A percentile compares a stretch with the other conserved stretches of the same genome.
These are phyloP conservation scores for Lavandula angustifolia DNA, from an alignment of 257 asterid species.

Conservation along the genomic window DNA sequence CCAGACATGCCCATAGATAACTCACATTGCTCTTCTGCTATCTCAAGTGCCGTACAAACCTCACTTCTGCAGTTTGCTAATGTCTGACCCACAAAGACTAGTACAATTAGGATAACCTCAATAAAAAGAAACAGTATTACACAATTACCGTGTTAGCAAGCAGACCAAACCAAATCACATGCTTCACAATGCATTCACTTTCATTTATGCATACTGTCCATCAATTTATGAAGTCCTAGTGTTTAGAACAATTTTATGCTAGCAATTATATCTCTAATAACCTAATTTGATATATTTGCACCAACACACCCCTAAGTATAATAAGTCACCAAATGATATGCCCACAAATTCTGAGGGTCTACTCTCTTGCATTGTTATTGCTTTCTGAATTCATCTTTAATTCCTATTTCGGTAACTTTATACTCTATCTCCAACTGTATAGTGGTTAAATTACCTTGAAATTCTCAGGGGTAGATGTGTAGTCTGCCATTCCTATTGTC, in stretches of 20 bases:
- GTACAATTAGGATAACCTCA: conserved; percentile 25
- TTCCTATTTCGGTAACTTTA: no score
- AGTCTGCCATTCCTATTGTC: conserved; percentile 97
- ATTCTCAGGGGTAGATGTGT: conserved; percentile 96
- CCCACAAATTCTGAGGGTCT: no score
- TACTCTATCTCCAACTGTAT: background rate
- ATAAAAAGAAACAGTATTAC: background rate
- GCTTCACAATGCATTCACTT: no score
- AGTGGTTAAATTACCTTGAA: conserved; percentile 62
- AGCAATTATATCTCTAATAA: background rate
- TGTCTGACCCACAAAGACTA: conserved; percentile 50
- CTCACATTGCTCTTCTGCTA: conserved; percentile 69
- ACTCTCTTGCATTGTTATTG: no score
- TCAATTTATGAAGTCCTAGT: no score
- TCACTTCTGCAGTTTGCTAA: conserved; percentile 77
- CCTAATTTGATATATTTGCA: background rate
- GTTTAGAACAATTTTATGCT: background rate
- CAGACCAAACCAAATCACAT: background rate
- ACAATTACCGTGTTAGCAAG: background rate
- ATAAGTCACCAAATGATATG: background rate
- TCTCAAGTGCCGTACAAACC: conserved; percentile 75
- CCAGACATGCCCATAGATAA: conserved; percentile 99
- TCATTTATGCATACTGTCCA: no score
- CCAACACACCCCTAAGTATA: background rate
- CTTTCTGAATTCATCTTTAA: no score